Percentiles rank a stretch among this genome's conserved stretches.
phyloP scores from a whole-genome alignment of 805 yeast genomes.

The Alloascoidea hylecoeti region DNA sequence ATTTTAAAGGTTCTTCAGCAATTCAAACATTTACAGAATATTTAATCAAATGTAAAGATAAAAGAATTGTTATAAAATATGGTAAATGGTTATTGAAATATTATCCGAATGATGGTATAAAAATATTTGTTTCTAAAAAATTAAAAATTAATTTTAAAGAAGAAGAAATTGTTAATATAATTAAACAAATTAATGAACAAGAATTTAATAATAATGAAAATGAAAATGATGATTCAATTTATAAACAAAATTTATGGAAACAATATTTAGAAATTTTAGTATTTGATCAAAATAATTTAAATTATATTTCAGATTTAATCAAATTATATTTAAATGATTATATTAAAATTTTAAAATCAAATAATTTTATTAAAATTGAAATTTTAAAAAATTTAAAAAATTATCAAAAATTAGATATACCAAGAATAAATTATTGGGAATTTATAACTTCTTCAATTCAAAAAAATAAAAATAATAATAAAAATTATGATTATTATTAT shows the following conservation, averaged over 20 bases:
- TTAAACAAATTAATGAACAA: not conserved
- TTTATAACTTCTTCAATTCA: not conserved
- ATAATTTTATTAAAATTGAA: not conserved
- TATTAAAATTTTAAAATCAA: not conserved
- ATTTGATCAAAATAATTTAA: not conserved
- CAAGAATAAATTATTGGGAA: not conserved
- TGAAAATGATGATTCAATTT: not conserved
- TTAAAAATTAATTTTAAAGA: constrained; percentile 11
- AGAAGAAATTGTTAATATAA: constrained; percentile 6
- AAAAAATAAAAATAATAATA: not conserved
- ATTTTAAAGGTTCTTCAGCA: constrained; percentile 4
- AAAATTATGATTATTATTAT: not conserved
- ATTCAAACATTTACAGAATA: not conserved
- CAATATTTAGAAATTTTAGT: not conserved
- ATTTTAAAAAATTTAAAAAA: not conserved
- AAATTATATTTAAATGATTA: not conserved
- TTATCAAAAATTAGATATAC: not conserved
- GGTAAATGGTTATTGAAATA: constrained; percentile 18
- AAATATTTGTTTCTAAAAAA: constrained; percentile 15
- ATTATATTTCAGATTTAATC: not conserved
- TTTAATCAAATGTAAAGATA: constrained; percentile 10
- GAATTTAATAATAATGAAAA: not conserved
- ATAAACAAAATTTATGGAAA: not conserved
- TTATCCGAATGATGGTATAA: constrained; percentile 17
- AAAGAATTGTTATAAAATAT: constrained; percentile 20